Conservation (phyloP, 108 stramenopile genomes). For the Pseudonitzschia pungens region DNA sequence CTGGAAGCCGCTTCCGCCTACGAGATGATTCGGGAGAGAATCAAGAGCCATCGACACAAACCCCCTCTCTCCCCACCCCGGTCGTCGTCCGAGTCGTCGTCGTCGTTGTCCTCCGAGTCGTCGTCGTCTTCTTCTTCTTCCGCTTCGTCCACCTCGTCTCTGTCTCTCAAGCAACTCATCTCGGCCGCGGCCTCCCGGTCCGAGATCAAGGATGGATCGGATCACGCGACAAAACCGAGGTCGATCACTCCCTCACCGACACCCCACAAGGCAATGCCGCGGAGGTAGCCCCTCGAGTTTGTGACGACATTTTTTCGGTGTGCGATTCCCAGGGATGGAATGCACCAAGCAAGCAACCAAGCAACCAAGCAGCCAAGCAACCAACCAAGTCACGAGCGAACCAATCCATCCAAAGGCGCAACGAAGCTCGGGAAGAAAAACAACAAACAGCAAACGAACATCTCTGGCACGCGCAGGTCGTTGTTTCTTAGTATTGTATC, state of each 20-base stretch:
- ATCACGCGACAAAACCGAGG: background rate
- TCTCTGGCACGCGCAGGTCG: no score
- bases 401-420: no score
- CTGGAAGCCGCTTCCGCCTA: conserved; percentile 64
- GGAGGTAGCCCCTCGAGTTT: no score
- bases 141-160: background rate
- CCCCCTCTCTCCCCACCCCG: background rate
- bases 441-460: no score
- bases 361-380: no score
- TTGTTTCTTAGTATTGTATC: no score
- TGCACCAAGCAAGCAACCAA: no score
- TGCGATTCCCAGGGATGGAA: no score
- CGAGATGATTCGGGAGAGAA: conserved; percentile 53
- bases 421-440: no score
- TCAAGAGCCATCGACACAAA: conserved; percentile 17
- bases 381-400: no score
- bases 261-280: background rate
- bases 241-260: conserved; percentile 16
- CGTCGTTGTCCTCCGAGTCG: background rate
- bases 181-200: background rate
- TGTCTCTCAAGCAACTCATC: background rate
- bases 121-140: background rate
- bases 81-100: background rate
- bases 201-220: background rate
- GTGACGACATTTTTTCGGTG: no score